Evolutionary conservation across 1,284 basidiomycete species (phyloP), one percentile per base, ranked within the genome.

Genomic region (Takashimella koratensis): DNA sequence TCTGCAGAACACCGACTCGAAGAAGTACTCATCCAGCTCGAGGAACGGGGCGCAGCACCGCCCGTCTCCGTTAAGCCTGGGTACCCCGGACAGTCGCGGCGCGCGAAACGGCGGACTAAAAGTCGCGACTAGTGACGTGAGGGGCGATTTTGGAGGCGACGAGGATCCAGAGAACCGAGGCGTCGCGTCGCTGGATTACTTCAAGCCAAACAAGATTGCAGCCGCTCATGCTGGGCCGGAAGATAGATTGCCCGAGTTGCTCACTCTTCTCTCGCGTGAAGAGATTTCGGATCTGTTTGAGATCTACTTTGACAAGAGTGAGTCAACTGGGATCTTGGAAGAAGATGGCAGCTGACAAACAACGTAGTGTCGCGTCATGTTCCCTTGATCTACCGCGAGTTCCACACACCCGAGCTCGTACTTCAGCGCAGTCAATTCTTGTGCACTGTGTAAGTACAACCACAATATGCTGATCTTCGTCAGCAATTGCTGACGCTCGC

Each of bases 371-470:
- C 69, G 6, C 54, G 57, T 4, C 74, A 76, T 51, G 67, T 76
- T 1, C 76, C 76, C 0, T 53, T 95, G 43, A 77, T 96, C 50
- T 89, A 94, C 65, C 82, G 82, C 42, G 83, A 86, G 45, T 92
- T 95, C 74, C 93, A 96, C 73, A 95, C 92, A 0, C 90, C 93
- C 1, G 85, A 90, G 10, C 81, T 95, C 41, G 89, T 96, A 21
- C 91, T 92, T 65, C 90, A 89, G 36, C 84, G 93, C 25, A 91
- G 88, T 42, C 93, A 93, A 2, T 95, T 97, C 77, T 76, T 96
- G 47, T 81, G 96, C 55, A 97, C 93, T 23, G 90, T 91, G 91
- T 93, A 71, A 65, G 88, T 82, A 20, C 13, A 3, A 19, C 6
- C 40, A 53, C 26, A 49, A 23, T 41, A 11, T 13, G 36, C n/a